Evolutionary conservation across 345 rosid species (phyloP).

Genomic region (Mercurialis annua): DNA sequence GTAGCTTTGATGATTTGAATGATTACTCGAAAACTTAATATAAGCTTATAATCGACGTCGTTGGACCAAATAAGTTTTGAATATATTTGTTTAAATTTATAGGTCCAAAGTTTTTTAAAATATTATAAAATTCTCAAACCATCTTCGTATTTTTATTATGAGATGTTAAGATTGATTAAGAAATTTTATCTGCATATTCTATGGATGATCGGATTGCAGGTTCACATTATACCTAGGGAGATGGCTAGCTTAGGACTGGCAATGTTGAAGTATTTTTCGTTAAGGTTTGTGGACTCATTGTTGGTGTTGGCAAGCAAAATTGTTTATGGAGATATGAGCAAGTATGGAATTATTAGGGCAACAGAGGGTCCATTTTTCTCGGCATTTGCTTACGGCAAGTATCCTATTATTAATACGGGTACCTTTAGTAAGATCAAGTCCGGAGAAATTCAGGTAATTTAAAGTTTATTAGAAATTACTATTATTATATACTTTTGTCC

Average conservation of each 20-base stretch:
- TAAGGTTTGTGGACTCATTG: constrained; percentile 37
- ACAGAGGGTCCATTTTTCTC: constrained; percentile 31
- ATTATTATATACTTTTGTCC: too few species aligned
- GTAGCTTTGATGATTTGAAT: too few species aligned
- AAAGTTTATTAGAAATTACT: too few species aligned
- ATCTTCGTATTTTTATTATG: too few species aligned
- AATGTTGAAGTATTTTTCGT: constrained; percentile 35
- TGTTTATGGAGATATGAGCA: constrained; percentile 46
- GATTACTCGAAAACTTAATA: too few species aligned
- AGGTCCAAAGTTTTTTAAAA: too few species aligned
- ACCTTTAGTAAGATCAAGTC: constrained; percentile 35
- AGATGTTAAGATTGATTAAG: too few species aligned
- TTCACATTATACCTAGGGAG: constrained; percentile 51
- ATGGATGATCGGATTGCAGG: constrained; percentile 35
- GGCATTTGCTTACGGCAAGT: constrained; percentile 43
- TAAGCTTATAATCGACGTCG: too few species aligned
- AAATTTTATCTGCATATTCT: too few species aligned
- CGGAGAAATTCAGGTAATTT: constrained; percentile 26
- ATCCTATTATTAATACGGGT: constrained; percentile 50
- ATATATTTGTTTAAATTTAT: too few species aligned
- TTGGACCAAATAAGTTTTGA: too few species aligned
- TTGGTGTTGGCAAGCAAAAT: constrained; percentile 37
- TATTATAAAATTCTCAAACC: too few species aligned
- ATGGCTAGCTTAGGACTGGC: constrained; percentile 33
- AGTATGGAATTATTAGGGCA: constrained; percentile 34